Evolutionary conservation across 768 basidiomycete genomes (phyloP).

Genomic region (Leccinum sublutescens): DNA sequence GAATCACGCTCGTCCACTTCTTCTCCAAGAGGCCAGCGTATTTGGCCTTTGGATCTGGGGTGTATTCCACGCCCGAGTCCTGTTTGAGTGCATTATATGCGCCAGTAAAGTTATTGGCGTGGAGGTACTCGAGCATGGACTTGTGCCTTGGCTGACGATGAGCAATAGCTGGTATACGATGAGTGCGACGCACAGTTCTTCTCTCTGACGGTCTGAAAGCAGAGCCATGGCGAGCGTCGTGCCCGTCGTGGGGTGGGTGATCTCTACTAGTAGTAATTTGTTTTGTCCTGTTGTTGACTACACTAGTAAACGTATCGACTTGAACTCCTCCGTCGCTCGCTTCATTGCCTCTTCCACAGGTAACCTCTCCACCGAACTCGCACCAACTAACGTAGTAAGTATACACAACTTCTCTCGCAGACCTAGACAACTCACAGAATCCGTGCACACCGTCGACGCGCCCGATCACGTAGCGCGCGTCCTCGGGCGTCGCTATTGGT

Average conservation of each 20-base stretch:
- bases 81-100: constrained; percentile 60
- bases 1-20: constrained; percentile 97
- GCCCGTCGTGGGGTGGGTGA: constrained; percentile 1
- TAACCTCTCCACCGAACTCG: constrained; percentile 27
- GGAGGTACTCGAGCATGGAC: constrained; percentile 77
- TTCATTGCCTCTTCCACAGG: constrained; percentile 27
- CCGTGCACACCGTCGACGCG: constrained; percentile 19
- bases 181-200: constrained; percentile 42
- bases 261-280: constrained; percentile 20
- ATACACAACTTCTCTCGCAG: background rate
- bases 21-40: constrained; percentile 88
- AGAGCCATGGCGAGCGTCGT: constrained; percentile 33
- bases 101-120: constrained; percentile 59
- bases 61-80: constrained; percentile 58
- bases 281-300: constrained; percentile 32
- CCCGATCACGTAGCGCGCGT: constrained; percentile 22
- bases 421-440: constrained; percentile 18
- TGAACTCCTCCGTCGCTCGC: constrained; percentile 19
- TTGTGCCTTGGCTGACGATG: constrained; percentile 54
- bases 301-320: constrained; percentile 23
- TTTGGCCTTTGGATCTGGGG: constrained; percentile 83
- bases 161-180: constrained; percentile 8
- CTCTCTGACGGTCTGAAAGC: constrained; percentile 46
- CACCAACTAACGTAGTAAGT: constrained; percentile 14
- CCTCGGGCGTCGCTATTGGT: constrained; percentile 25